Base-by-base conservation (phyloP, 192 early-diverging fungal species). In the Radiomyces spectabilis region DNA sequence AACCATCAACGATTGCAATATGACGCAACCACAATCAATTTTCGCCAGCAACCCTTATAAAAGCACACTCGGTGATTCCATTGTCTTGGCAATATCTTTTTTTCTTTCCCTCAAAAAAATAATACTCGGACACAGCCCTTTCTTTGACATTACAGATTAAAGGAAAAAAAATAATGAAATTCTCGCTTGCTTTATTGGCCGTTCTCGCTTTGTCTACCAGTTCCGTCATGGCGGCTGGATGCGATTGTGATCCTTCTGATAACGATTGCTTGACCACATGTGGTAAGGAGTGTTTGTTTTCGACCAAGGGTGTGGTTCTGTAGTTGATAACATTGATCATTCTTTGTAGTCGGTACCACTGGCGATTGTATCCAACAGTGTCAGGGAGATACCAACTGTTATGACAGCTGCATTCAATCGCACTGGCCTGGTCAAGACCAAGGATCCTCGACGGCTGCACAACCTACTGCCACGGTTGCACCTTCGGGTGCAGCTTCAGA, bases 341-440 rank as follows among this genome's bases (percentile, higher is more conserved):
- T 12, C 15, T 5, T 15, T 42, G 52, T 54, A n/a, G 27, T 21
- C 19, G 9, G 22, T 24, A 54, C 52, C 22, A 41, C 25, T 54
- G 2, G 1, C 18, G n/a, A n/a, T n/a, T 54, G 52, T 42, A 42
- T 54, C 26, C 25, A 39, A 15, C 24, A 4, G 5, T 54, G 52
- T 39, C 24, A 30, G n/a, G 30, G 30, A 1, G 52, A 54, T 4
- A 26, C 21, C 42, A 15, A 38, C 15, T 54, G 52, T 29, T 54
- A 54, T 22, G 16, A 2, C 27, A 31, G 27, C 52, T 54, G 52
- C 24, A 54, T 54, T 27, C 39, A 54, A 29, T 3, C 1, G n/a
- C 40, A 30, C 19, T 54, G 52, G 52, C 52, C 52, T 19, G 52
- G 52, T 29, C 52, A 54, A 29, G 18, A 2, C 48, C n/a, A 3